Evolutionary conservation across 352 stramenopile genomes (phyloP), one percentile per base, ranked within the genome.

Genomic region (Globisporangium canariense): DNA sequence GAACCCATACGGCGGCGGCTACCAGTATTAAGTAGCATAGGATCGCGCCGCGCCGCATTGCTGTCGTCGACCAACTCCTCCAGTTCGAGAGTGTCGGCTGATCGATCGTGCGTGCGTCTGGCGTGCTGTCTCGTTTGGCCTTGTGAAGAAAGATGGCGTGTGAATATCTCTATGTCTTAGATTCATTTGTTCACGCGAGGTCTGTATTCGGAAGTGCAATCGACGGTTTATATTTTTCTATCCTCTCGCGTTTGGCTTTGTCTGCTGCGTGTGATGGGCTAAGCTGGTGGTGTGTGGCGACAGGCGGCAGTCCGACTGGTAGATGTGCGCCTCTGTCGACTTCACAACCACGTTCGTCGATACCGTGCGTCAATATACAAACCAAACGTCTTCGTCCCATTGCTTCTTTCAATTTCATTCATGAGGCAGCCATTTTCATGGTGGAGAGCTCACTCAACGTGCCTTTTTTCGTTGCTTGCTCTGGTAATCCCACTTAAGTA

Each of bases 1-100:
- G 64, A 88, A 87, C 62, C 77, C 75, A 60, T 88, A 88, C 66
- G 79, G 74, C 58, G 81, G 74, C 55, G 81, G 66, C 46, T 76
- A 76, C 68, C 66, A 77, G 38, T 77, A 76, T 67, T 76, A 76
- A 73, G 49, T 43, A 46, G 22, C 38, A 38, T 20, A 49, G 20
- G 56, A 36, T 28, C 14, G 22, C 52, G 52, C 51, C n/a, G 51
- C 51, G 28, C 36, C 52, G 52, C 36, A 2, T 28, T 25, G n/a
- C 28, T 16, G 41, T 20, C 14, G 14, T 47, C 41, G 14, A 47
- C 41, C 13, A 47, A 18, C 20, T 56, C 16, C 22, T 32, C 55
- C 16, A 47, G 14, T 40, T 64, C 49, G 22, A 43, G 49, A 62
- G 56, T 41, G 46, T 20, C 36, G 3, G 51, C 14, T 8, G 55